Base-by-base conservation (phyloP, 2,329 filamentous ascomycete genomes). In the Aspergillus fischeri region DNA sequence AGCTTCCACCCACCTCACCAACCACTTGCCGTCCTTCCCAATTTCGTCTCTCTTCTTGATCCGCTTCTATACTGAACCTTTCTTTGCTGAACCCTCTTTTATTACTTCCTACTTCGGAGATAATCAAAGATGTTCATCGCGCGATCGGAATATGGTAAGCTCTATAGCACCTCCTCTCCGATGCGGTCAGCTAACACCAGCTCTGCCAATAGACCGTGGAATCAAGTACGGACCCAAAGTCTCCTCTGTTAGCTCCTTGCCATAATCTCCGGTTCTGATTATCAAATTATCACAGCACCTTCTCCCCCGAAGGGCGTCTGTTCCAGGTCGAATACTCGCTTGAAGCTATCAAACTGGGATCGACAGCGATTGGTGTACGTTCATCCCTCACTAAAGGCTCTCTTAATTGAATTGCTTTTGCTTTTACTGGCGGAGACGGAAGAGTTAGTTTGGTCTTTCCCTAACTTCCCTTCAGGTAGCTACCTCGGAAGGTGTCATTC, bases 281-380 rank as follows among this genome's bases (percentile, higher is more conserved):
- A 61, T 59, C 63, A 51, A 14, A 51, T 53, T 20, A 57, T 51
- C 8, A 59, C 75, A 95, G 90, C 85, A 99, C 94, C 85, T 99
- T 99, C 86, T 99, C 94, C 70, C 94, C 94, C 60, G 94, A 99
- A 85, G 94, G 94, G 73, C 94, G 94, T 79, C 90, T 99, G 77
- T 99, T 99, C 86, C 94, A 99, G 83, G 94, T 99, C 82, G 94
- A 99, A 89, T 99, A 99, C 86, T 97, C 94, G 59, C 89, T 99
- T 77, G 94, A 99, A 83, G 94, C 94, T 78, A 99, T 99, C 86
- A 99, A 99, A 83, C 90, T 97, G 67, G 94, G 94, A 67, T 96
- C 91, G 70, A 99, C 94, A 67, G 94, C 94, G 73, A 99, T 99
- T 80, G 94, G 94, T 70, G 92, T 87, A 82, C 60, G 80, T 75